phyloP scores from a whole-genome alignment of 768 basidiomycete species.

The button mushroom (Agaricus bisporus) region DNA sequence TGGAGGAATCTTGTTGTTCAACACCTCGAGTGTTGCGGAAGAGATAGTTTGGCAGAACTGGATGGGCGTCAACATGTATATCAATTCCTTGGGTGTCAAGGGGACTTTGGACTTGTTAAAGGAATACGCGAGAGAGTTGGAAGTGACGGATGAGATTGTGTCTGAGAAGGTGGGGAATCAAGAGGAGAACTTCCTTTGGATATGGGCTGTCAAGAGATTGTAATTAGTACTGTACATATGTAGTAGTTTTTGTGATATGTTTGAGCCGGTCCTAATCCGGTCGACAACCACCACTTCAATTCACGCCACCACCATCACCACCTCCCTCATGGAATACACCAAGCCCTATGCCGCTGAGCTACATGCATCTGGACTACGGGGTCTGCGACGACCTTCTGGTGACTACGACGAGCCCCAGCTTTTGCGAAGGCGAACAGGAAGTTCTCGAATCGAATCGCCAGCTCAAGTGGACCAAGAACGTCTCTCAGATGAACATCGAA shows the following conservation, averaged over 20 bases:
- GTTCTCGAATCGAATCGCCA: neutral
- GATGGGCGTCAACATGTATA: conserved; percentile 22
- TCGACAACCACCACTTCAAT: too few species aligned
- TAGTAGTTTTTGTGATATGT: too few species aligned
- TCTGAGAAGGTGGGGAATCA: conserved; percentile 18
- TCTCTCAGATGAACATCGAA: neutral
- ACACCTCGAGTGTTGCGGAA: conserved; percentile 14
- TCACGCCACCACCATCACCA: neutral
- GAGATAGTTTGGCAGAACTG: conserved; percentile 17
- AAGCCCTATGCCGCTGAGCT: neutral
- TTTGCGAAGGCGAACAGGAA: neutral
- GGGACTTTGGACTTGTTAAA: conserved; percentile 19
- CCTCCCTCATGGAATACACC: neutral
- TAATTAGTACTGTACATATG: too few species aligned
- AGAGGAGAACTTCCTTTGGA: conserved; percentile 22
- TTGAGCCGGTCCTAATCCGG: too few species aligned
- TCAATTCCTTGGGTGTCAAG: conserved; percentile 20
- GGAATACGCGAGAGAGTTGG: conserved; percentile 13
- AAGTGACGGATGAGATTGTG: conserved; percentile 17
- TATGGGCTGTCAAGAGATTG: conserved; percentile 12
- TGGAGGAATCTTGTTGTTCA: conserved; percentile 20
- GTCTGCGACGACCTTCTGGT: neutral
- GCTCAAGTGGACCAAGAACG: neutral
- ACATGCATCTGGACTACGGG: neutral
- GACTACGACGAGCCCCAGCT: neutral